These are phyloP conservation scores for Corymbia calophylla DNA, from an alignment of 441 rosid species.

Conservation along the genomic window DNA sequence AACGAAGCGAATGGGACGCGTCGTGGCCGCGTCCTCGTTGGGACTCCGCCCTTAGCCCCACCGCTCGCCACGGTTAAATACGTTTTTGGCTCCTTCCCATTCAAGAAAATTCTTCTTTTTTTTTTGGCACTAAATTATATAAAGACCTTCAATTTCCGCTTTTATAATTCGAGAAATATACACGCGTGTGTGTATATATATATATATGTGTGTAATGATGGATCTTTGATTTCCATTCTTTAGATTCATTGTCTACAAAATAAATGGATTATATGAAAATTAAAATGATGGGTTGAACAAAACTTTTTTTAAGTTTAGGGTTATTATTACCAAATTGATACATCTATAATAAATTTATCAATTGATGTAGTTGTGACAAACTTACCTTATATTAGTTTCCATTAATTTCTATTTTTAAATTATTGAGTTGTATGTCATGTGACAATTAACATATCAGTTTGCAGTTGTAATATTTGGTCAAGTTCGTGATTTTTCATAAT, in stretches of 20 bases:
- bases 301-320: too few species aligned
- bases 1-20: neutral
- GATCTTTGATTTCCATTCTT: too few species aligned
- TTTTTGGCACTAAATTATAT: neutral
- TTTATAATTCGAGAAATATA: neutral
- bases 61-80: neutral
- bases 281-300: neutral
- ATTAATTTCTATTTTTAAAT: fast-evolving
- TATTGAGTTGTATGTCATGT: neutral
- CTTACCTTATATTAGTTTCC: fast-evolving
- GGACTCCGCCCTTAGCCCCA: neutral
- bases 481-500: too few species aligned
- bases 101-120: neutral
- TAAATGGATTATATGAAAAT: neutral
- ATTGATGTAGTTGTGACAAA: fast-evolving
- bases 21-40: neutral
- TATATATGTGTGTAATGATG: neutral
- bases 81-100: neutral
- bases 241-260: neutral
- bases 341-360: fast-evolving
- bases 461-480: too few species aligned
- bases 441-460: fast-evolving
- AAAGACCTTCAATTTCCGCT: neutral
- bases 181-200: too few species aligned
- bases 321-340: neutral